Base-by-base conservation (phyloP, 1,284 basidiomycete species). In the Takashimella koratensis region DNA sequence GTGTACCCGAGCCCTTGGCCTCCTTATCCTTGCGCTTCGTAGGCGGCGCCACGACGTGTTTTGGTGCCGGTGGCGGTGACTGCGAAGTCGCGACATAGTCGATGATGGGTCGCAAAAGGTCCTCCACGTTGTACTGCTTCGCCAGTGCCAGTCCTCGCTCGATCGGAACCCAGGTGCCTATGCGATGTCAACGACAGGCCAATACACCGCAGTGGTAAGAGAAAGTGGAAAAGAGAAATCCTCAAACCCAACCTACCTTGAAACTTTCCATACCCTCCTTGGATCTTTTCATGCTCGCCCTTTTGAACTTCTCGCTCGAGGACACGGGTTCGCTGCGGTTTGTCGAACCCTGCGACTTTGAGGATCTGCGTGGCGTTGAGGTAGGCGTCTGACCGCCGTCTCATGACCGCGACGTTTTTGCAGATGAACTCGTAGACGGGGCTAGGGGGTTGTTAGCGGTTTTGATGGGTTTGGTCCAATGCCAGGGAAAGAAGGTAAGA, bases 251-350 rank as follows among this genome's bases (percentile, higher is more conserved):
- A 73, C 84, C 59, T 58, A 94, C 94, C 96, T 82, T 99, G 96
- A 75, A 98, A 98, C 78, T 98, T 99, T 64, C 96, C 96, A 76
- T 98, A 99, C 0, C 96, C 96, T 30, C 96, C 96, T 75, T 99
- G 96, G 0, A 99, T 93, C 76, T 99, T 99, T 77, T 98, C 96
- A 75, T 99, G 96, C 63, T 92, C 88, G 23, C 94, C 96, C 76
- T 98, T 98, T 75, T 99, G 96, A 2, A 99, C 87, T 78, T 99
- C 96, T 60, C 96, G 85, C 76, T 99, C 96, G 46, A 98, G 82
- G 12, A 99, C 94, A 55, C 96, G 85, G 52, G 96, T 98, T 47
- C 96, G 82, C 74, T 98, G 96, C 1, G 96, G 96, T 75, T 99
- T 99, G 79, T 99, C 96, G 65, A 98, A 97, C 10, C 95, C 96